Evolutionary conservation across 768 basidiomycete species (phyloP).

Genomic region (Russula earlei): DNA sequence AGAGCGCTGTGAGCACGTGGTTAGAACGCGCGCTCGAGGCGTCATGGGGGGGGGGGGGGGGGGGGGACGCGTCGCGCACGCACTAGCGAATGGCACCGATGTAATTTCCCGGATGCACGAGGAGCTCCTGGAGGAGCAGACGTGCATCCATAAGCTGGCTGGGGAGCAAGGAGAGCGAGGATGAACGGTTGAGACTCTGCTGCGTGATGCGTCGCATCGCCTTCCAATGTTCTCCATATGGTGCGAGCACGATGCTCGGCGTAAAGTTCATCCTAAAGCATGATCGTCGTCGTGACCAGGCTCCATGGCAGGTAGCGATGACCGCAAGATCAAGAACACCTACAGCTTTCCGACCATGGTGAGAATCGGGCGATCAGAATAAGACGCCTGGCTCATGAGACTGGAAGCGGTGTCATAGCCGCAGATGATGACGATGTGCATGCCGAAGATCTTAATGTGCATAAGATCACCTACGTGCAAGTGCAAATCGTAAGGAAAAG

Average conservation of each 20-base stretch:
- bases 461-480: slow-evolving; percentile 13
- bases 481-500: background rate
- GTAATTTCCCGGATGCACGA: slow-evolving; percentile 6
- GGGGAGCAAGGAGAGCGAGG: slow-evolving; percentile 11
- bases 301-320: background rate
- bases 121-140: slow-evolving; percentile 14
- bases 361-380: slow-evolving; percentile 20
- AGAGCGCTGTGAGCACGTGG: slow-evolving; percentile 14
- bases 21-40: slow-evolving; percentile 11
- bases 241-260: slow-evolving; percentile 17
- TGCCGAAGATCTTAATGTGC: slow-evolving; percentile 17
- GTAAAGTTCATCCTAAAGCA: slow-evolving; percentile 14
- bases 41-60: too few species aligned
- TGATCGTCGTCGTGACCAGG: background rate
- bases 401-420: slow-evolving; percentile 7
- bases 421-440: slow-evolving; percentile 20
- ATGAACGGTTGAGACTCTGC: slow-evolving; percentile 17
- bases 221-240: slow-evolving; percentile 19
- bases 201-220: slow-evolving; percentile 18
- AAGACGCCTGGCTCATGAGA: slow-evolving; percentile 18
- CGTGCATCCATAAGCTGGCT: slow-evolving; percentile 16
- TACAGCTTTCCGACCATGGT: slow-evolving; percentile 18
- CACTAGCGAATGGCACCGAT: slow-evolving; percentile 17
- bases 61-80: slow-evolving; percentile 8
- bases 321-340: background rate